These are phyloP conservation scores for Mycena capillaripes DNA, from an alignment of 768 basidiomycete species.

Conservation along the genomic window DNA sequence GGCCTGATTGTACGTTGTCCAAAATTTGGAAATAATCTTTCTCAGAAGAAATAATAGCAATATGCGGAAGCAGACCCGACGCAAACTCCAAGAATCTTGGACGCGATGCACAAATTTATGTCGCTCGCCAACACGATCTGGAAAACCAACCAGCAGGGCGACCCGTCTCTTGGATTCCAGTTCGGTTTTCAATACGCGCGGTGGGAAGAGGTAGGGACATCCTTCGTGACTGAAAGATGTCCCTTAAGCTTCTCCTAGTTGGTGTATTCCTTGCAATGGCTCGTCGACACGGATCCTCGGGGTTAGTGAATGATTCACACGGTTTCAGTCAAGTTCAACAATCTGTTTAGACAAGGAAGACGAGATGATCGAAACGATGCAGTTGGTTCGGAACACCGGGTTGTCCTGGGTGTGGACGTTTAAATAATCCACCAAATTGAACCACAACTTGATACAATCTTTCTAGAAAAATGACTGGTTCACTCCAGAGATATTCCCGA, in stretches of 20 bases:
- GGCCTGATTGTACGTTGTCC: slow-evolving; percentile 50
- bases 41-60: slow-evolving; percentile 47
- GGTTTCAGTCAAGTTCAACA: background rate
- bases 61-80: slow-evolving; percentile 58
- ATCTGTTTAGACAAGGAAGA: slow-evolving; percentile 48
- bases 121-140: slow-evolving; percentile 52
- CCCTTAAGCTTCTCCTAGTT: slow-evolving; percentile 39
- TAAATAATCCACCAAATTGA: background rate
- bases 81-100: slow-evolving; percentile 52
- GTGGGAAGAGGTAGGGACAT: slow-evolving; percentile 54
- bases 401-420: slow-evolving; percentile 49
- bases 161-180: slow-evolving; percentile 54
- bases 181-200: slow-evolving; percentile 58
- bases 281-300: slow-evolving; percentile 56
- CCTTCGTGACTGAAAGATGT: background rate
- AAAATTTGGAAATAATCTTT: background rate
- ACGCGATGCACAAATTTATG: slow-evolving; percentile 54
- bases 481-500: slow-evolving; percentile 52
- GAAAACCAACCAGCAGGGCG: slow-evolving; percentile 52
- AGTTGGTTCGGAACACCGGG: slow-evolving; percentile 53
- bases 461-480: slow-evolving; percentile 54
- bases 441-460: background rate
- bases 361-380: slow-evolving; percentile 56
- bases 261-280: slow-evolving; percentile 55
- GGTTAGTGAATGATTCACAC: slow-evolving; percentile 38